A percentile compares a stretch with the other conserved stretches of the same genome.
These are phyloP conservation scores for Oropetium thomaeum DNA, from an alignment of 176 grass and related monocot genomes.

Conservation along the genomic window DNA sequence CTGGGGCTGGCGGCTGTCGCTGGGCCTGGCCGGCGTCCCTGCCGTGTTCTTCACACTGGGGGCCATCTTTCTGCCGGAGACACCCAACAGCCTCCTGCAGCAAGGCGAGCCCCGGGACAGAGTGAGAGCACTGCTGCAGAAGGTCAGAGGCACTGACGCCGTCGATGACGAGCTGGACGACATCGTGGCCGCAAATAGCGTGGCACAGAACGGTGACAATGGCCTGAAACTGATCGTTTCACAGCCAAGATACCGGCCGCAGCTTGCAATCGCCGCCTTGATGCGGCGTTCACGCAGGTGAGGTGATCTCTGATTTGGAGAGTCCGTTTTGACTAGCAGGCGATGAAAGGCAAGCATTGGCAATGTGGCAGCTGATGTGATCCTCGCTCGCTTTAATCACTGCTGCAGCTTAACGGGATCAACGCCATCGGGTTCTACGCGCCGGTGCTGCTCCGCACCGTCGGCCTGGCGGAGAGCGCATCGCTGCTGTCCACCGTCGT, in stretches of 20 bases:
- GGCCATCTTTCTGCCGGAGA: conserved; percentile 49
- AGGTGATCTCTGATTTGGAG: neutral
- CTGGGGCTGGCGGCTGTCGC: conserved; percentile 58
- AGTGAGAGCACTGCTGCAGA: conserved; percentile 33
- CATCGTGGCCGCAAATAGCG: conserved; percentile 16
- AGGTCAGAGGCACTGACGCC: conserved; percentile 27
- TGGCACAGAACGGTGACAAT: neutral
- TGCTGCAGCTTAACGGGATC: conserved; percentile 31
- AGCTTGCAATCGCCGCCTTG: conserved; percentile 33
- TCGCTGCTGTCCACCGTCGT: conserved; percentile 38
- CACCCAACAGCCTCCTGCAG: conserved; percentile 54
- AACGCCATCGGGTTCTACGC: conserved; percentile 50
- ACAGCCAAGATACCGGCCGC: conserved; percentile 32
- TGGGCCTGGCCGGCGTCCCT: conserved; percentile 42
- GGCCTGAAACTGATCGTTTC: conserved; percentile 9
- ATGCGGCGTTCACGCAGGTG: conserved; percentile 52
- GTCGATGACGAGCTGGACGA: conserved; percentile 50
- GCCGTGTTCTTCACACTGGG: conserved; percentile 45
- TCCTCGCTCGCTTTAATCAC: neutral
- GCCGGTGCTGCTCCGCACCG: conserved; percentile 39
- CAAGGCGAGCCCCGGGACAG: neutral
- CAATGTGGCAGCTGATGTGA: neutral
- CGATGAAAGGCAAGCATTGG: neutral
- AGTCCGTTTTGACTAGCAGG: no score
- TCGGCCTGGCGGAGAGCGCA: conserved; percentile 48